Base-by-base conservation (phyloP, 805 yeast genomes). In the Tetrapisispora pingtungensis region DNA sequence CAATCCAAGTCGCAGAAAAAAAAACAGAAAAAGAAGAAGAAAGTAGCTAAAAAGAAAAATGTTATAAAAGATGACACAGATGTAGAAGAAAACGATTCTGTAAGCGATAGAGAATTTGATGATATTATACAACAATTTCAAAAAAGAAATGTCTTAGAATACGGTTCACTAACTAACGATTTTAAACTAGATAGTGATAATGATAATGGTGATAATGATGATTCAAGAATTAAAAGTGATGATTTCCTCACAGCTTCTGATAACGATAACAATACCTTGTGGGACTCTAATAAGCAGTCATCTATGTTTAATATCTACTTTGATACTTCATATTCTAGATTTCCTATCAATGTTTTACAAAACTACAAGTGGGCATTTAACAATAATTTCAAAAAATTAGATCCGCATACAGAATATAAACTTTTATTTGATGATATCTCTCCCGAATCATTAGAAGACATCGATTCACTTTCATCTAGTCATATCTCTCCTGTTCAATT, bases 401-500 rank as follows among this genome's bases (percentile, higher is more conserved):
- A 85, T 57, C 83, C 90, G 1, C 94, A 86, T 54, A 73, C 74
- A 34, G 95, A 86, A 57, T 79, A 81, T 54, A 74, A 74, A 46
- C 68, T 72, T 47, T 64, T 86, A 41, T 84, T 86, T 64, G 94
- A 90, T 13, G 79, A 80, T 52, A 61, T 84, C 14, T 78, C 88
- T 1, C 58, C 72, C 7, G 83, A 79, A 36, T 78, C 84, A 0
- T 70, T 84, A 17, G 82, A 80, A 44, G 90, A 84, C 59, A 88
- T 86, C 0, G 83, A 82, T 52, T 73, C 84, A 1, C 76, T 86
- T n/a, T 74, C 88, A 0, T 78, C 89, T 0, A 68, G 80, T 2
- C 76, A 81, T 31, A 73, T 78, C 0, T 74, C 84, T 0, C 90
- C 89, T 0, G 88, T 81, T 48, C 74, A 77, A 17, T 61, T 83